These are phyloP conservation scores for Xylaria sp. DNA, from an alignment of 2,329 filamentous ascomycete species.

Conservation along the genomic window DNA sequence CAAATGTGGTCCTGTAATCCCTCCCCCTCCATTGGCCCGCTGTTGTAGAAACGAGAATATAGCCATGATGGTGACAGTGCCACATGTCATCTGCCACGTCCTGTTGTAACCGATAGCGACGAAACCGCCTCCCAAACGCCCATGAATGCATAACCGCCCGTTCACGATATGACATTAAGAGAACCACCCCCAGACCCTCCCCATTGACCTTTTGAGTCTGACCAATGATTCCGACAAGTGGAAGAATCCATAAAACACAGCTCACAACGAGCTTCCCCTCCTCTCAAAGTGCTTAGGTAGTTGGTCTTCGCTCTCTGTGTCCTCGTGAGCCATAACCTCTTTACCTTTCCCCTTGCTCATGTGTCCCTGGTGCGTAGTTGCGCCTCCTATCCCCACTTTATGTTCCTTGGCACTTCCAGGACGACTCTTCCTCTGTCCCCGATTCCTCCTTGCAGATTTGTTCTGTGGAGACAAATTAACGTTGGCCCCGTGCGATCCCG, in stretches of 20 bases:
- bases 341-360: conserved; percentile 61
- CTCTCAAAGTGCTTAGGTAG: conserved; percentile 46
- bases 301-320: conserved; percentile 48
- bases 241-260: conserved; percentile 3
- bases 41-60: conserved; percentile 1
- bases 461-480: conserved; percentile 11
- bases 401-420: conserved; percentile 56
- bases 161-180: neutral
- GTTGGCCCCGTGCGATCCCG: conserved; percentile 13
- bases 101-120: conserved; percentile 24
- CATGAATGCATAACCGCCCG: conserved; percentile 26
- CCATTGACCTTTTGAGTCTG: neutral
- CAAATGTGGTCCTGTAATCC: neutral
- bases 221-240: neutral
- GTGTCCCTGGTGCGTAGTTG: conserved; percentile 41
- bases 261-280: conserved; percentile 58
- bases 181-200: neutral
- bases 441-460: conserved; percentile 17
- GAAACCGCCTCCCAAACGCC: conserved; percentile 31
- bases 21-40: neutral
- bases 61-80: conserved; percentile 10
- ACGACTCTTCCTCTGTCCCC: conserved; percentile 47
- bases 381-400: conserved; percentile 44
- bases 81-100: conserved; percentile 19
- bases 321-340: conserved; percentile 53